These are phyloP conservation scores for Mycena maculata DNA, from an alignment of 768 basidiomycete species.

Conservation along the genomic window DNA sequence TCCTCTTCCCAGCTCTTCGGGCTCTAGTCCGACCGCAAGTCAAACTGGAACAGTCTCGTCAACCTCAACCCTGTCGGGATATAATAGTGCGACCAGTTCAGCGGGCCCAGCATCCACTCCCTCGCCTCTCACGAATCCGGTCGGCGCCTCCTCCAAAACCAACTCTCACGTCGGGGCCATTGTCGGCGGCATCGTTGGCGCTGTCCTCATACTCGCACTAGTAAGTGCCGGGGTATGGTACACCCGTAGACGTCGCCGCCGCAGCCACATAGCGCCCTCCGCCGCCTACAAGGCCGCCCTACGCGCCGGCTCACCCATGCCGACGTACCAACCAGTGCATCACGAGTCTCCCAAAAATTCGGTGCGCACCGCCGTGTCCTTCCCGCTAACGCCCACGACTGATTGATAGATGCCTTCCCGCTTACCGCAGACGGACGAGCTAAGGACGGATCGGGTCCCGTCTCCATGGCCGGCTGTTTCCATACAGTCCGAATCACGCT, in stretches of 20 bases:
- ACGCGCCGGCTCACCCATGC: constrained; percentile 24
- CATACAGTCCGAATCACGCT: constrained; percentile 24
- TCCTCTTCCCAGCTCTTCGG: neutral
- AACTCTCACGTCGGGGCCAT: constrained; percentile 53
- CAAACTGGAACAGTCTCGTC: constrained; percentile 41
- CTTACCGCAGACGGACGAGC: constrained; percentile 8
- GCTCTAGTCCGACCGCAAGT: neutral
- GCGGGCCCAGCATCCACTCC: neutral
- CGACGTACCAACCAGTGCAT: constrained; percentile 18
- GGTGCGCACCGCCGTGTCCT: constrained; percentile 1
- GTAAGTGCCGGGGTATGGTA: constrained; percentile 31
- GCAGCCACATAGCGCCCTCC: constrained; percentile 28
- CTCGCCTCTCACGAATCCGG: neutral
- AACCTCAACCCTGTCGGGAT: neutral
- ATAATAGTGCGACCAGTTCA: too few species aligned
- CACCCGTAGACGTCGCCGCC: constrained; percentile 17
- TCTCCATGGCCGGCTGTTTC: constrained; percentile 17
- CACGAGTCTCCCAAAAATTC: constrained; percentile 15
- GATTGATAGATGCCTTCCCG: constrained; percentile 6
- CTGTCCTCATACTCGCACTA: constrained; percentile 48
- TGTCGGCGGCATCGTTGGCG: constrained; percentile 61
- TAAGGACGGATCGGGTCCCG: neutral
- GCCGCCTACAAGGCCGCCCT: constrained; percentile 32
- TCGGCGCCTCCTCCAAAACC: constrained; percentile 11
- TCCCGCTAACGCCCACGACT: neutral